Percentiles rank a stretch among this genome's conserved stretches.
phyloP scores from a whole-genome alignment of 2,329 filamentous ascomycete genomes.

The Dactylonectria estremocensis region DNA sequence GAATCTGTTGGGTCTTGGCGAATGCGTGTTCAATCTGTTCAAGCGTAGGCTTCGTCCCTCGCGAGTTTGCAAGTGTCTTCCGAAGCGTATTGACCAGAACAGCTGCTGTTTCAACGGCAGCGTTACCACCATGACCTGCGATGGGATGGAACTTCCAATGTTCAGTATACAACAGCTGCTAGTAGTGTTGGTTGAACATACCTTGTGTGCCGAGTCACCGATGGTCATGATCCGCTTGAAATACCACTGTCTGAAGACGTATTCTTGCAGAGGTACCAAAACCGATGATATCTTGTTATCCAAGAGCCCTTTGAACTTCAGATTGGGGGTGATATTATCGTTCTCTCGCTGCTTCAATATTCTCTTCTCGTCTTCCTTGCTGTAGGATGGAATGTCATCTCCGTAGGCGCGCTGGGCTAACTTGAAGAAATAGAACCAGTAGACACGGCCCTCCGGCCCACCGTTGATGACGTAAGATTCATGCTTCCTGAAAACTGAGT shows the following conservation, averaged over 20 bases:
- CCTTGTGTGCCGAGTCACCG: slow-evolving; percentile 60
- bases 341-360: slow-evolving; percentile 2
- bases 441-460: slow-evolving; percentile 11
- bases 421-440: slow-evolving; percentile 23
- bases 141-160: slow-evolving; percentile 20
- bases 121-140: slow-evolving; percentile 27
- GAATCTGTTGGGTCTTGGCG: slow-evolving; percentile 17
- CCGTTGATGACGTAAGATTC: slow-evolving; percentile 17
- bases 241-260: slow-evolving; percentile 56
- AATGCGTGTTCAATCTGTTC: slow-evolving; percentile 15
- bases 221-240: slow-evolving; percentile 57
- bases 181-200: not conserved
- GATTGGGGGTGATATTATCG: slow-evolving; percentile 13
- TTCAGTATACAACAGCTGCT: not conserved
- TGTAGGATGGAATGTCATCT: slow-evolving; percentile 15
- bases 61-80: not conserved
- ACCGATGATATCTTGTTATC: slow-evolving; percentile 46
- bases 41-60: slow-evolving; percentile 2
- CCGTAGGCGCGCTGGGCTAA: not conserved
- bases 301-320: slow-evolving; percentile 51
- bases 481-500: slow-evolving; percentile 6
- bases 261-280: slow-evolving; percentile 55
- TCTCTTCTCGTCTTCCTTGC: not conserved
- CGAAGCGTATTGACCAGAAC: slow-evolving; percentile 14
- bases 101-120: slow-evolving; percentile 21